Base-by-base conservation (phyloP, 768 basidiomycete species). In the Russula sp. region DNA sequence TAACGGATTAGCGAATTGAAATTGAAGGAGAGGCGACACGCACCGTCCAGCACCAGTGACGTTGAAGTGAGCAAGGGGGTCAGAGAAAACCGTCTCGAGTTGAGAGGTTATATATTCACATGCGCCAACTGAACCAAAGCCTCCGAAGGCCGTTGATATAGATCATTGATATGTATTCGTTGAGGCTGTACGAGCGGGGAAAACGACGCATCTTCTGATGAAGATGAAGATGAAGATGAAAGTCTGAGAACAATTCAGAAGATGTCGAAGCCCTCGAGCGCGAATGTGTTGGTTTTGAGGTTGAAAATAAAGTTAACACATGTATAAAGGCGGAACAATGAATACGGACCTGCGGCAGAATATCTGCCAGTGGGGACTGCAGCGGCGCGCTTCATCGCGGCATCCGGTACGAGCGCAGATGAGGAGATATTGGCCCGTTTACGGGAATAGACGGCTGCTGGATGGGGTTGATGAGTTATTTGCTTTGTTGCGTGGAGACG, bases 151-250 rank as follows among this genome's bases (percentile, higher is more conserved):
- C n/a, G n/a, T n/a, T n/a, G n/a, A n/a, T n/a, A n/a, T n/a, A n/a
- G n/a, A n/a, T n/a, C n/a, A n/a, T n/a, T n/a, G n/a, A n/a, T n/a
- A n/a, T n/a, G n/a, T n/a, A n/a, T n/a, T n/a, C n/a, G n/a, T n/a
- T 10, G 32, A 0, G 32, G 32, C 32, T 8, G 32, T 34, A 10
- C 32, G 32, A 90, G 77, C 1, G 76, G 79, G 0, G 87, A 84
- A 40, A 92, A 78, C 13, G 89, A 90, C 1, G 83, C 81, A 67
- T 86, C 78, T 63, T 87, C 82, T 1, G 74, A 77, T 24, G 79
- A 78, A 56, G 83, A 84, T 24, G 80, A n/a, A n/a, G n/a, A n/a
- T n/a, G n/a, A n/a, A n/a, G n/a, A n/a, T n/a, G n/a, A n/a, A n/a
- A 36, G 1, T 57, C 16, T 13, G 57, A 54, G 16, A 73, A 72